Conservation (phyloP, 352 stramenopile genomes). For the Globisporangium iwayamae region DNA sequence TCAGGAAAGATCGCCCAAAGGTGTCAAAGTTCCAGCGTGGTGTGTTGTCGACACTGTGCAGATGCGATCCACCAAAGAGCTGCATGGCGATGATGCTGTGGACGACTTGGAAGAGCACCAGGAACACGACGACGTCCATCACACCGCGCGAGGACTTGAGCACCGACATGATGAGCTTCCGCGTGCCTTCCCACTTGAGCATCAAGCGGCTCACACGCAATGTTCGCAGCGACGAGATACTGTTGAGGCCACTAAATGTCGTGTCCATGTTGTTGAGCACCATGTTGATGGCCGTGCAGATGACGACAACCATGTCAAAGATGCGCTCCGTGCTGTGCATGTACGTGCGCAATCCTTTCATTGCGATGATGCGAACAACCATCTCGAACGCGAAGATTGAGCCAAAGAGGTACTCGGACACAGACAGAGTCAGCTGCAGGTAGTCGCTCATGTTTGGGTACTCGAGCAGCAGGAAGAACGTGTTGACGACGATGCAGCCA, state of each 20-base stretch:
- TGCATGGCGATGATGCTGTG: slow-evolving; percentile 76
- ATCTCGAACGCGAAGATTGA: slow-evolving; percentile 62
- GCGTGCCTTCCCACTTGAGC: slow-evolving; percentile 78
- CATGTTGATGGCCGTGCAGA: slow-evolving; percentile 66
- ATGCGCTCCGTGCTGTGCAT: slow-evolving; percentile 51
- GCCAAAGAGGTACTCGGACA: slow-evolving; percentile 74
- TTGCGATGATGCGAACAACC: slow-evolving; percentile 51
- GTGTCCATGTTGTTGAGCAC: slow-evolving; percentile 61
- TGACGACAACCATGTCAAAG: slow-evolving; percentile 74
- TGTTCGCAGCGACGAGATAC: slow-evolving; percentile 61
- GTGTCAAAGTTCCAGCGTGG: slow-evolving; percentile 83
- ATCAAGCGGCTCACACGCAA: slow-evolving; percentile 69
- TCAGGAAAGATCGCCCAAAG: slow-evolving; percentile 67
- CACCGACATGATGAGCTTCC: slow-evolving; percentile 75
- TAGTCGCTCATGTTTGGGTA: slow-evolving; percentile 52
- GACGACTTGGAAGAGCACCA: slow-evolving; percentile 77
- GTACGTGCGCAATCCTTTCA: slow-evolving; percentile 49
- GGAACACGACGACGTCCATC: slow-evolving; percentile 69
- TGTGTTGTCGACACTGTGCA: slow-evolving; percentile 35
- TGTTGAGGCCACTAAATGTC: slow-evolving; percentile 58
- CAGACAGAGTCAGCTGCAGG: slow-evolving; percentile 32
- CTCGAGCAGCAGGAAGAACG: slow-evolving; percentile 59
- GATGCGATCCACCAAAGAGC: slow-evolving; percentile 58
- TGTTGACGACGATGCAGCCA: slow-evolving; percentile 64
- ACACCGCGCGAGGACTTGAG: slow-evolving; percentile 78